Conservation (phyloP, 2,329 filamentous ascomycete genomes). For the Colletotrichum sidae region DNA sequence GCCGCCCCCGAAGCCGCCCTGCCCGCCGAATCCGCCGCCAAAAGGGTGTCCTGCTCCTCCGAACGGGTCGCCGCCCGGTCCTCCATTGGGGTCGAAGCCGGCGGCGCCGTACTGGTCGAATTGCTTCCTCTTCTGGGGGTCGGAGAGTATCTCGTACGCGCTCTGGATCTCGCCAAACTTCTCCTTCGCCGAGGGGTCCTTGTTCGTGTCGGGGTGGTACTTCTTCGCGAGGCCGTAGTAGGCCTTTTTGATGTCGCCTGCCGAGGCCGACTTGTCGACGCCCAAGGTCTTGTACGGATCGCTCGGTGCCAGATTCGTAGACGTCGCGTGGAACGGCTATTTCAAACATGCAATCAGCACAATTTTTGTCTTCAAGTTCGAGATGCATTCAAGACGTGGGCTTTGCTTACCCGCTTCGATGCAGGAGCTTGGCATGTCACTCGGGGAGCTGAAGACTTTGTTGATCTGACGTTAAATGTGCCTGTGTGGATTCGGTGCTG, state of each 20-base stretch:
- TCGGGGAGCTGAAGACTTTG: slow-evolving; percentile 40
- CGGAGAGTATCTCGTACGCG: slow-evolving; percentile 93
- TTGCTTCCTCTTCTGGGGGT: slow-evolving; percentile 91
- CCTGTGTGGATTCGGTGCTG: slow-evolving; percentile 31
- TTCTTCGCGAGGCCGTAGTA: slow-evolving; percentile 99
- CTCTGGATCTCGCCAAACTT: slow-evolving; percentile 93
- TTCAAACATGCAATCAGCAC: slow-evolving; percentile 9
- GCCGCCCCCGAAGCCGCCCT: slow-evolving; percentile 80
- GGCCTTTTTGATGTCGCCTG: slow-evolving; percentile 95
- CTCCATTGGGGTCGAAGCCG: slow-evolving; percentile 83
- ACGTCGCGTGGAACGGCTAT: slow-evolving; percentile 72
- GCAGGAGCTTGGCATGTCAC: slow-evolving; percentile 43
- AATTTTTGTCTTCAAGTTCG: not conserved
- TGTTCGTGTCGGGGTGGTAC: slow-evolving; percentile 98
- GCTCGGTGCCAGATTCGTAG: slow-evolving; percentile 63
- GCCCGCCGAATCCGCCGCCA: slow-evolving; percentile 64
- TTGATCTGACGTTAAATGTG: slow-evolving; percentile 31
- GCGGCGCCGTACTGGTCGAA: slow-evolving; percentile 92
- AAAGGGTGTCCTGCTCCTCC: slow-evolving; percentile 75
- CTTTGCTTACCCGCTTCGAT: slow-evolving; percentile 38
- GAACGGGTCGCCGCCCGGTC: slow-evolving; percentile 69
- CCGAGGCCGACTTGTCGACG: slow-evolving; percentile 82
- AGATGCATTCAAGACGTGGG: not conserved
- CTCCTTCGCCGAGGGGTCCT: slow-evolving; percentile 92
- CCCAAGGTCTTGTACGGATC: slow-evolving; percentile 92